These are phyloP conservation scores for Rhynchosporium graminicola DNA, from an alignment of 2,329 filamentous ascomycete genomes.

Conservation along the genomic window DNA sequence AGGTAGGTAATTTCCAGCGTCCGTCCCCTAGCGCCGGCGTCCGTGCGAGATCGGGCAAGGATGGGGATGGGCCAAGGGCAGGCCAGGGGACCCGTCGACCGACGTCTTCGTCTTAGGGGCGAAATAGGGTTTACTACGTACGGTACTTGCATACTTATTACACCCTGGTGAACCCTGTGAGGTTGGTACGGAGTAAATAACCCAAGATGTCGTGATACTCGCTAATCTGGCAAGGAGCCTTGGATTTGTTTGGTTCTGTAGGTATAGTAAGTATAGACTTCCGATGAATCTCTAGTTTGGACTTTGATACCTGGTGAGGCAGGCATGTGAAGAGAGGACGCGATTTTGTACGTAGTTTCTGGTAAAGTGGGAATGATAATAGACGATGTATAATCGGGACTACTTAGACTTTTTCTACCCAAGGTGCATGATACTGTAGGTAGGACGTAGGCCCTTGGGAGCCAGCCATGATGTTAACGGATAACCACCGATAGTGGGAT, in stretches of 20 bases:
- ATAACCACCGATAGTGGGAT: constrained; percentile 1
- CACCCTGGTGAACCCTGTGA: too few species aligned
- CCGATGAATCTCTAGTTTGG: background rate
- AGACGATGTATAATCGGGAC: background rate
- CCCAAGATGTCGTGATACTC: constrained; percentile 5
- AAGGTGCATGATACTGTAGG: background rate
- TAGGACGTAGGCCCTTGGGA: background rate
- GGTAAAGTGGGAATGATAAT: background rate
- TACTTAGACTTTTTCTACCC: background rate
- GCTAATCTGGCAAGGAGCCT: background rate
- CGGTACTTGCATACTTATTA: background rate
- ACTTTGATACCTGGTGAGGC: background rate
- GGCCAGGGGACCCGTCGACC: background rate
- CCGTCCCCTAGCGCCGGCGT: background rate
- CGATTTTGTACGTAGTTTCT: background rate
- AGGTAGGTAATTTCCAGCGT: too few species aligned
- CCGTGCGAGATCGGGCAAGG: background rate
- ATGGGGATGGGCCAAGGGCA: background rate
- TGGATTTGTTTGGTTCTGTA: background rate
- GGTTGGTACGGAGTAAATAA: too few species aligned
- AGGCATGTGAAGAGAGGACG: background rate
- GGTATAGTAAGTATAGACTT: too few species aligned
- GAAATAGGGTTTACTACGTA: constrained; percentile 3
- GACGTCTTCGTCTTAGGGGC: background rate
- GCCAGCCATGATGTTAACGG: background rate